Evolutionary conservation across 805 yeast species (phyloP).

Genomic region (Wickerhamiella alocasiicola): DNA sequence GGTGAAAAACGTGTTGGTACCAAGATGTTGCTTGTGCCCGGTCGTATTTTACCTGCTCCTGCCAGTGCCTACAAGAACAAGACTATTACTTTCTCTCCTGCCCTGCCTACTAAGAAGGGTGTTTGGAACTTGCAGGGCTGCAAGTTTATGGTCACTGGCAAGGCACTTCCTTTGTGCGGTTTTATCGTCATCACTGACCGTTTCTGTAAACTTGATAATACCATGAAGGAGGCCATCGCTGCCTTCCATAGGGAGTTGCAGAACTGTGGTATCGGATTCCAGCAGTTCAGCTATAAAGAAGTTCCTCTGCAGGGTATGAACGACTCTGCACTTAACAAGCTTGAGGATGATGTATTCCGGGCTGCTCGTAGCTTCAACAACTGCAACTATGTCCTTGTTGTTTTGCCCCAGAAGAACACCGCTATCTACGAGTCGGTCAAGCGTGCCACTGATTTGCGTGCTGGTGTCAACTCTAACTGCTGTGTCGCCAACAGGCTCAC

Average conservation of each 20-base stretch:
- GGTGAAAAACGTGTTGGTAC: slow-evolving; percentile 93
- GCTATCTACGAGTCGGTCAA: slow-evolving; percentile 11
- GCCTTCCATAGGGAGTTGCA: slow-evolving; percentile 9
- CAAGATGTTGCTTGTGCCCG: slow-evolving; percentile 8
- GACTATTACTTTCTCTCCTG: slow-evolving; percentile 6
- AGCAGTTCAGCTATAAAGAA: slow-evolving; percentile 2
- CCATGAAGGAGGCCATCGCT: slow-evolving; percentile 8
- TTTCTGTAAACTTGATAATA: slow-evolving; percentile 5
- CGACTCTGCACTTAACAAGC: slow-evolving; percentile 2
- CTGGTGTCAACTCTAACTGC: slow-evolving; percentile 10
- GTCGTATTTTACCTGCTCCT: slow-evolving; percentile 11
- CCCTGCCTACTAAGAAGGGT: slow-evolving; percentile 11
- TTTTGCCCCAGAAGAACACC: slow-evolving; percentile 8
- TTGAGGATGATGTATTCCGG: slow-evolving; percentile 8
- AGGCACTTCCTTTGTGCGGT: slow-evolving; percentile 7
- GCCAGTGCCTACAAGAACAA: slow-evolving; percentile 9
- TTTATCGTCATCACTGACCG: slow-evolving; percentile 9
- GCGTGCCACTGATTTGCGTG: slow-evolving; percentile 12
- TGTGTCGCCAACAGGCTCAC: slow-evolving; percentile 10
- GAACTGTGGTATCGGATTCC: slow-evolving; percentile 10
- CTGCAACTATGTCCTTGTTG: slow-evolving; percentile 10
- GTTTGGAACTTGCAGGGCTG: slow-evolving; percentile 11
- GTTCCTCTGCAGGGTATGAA: slow-evolving; percentile 7
- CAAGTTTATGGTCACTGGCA: slow-evolving; percentile 9
- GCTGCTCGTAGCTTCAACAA: slow-evolving; percentile 8